Base-by-base conservation (phyloP, 192 early-diverging fungal genomes). In the Backusella tarrabulga region DNA sequence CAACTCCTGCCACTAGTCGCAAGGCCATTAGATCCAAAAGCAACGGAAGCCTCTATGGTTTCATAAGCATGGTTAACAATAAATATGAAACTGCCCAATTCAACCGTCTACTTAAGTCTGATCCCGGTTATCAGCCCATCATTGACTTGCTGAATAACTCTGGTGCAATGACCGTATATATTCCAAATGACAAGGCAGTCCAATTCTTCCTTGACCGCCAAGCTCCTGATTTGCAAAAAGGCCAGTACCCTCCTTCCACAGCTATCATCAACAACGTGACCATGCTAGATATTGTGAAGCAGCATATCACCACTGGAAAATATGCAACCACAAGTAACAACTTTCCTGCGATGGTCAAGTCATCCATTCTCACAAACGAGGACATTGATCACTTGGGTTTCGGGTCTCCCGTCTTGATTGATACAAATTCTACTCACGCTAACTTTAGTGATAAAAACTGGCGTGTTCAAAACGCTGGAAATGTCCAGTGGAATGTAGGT, bases 391-490 rank as follows among this genome's bases (percentile, higher is more conserved):
- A 15, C 21, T 23, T 63, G 5, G 73, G 73, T 34, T 26, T 11
- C 21, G 73, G 73, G 1, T 40, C 34, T n/a, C 73, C 73, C 4
- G n/a, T 74, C 9, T 36, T 74, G n/a, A 56, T 74, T 42, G 34
- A 36, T n/a, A 60, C 35, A 6, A 41, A 74, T 29, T 14, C 23
- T 17, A 66, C 32, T 15, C 35, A 74, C 21, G 0, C 17, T 66
- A 36, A 56, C 34, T 70, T 70, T 38, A 23, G 36, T 23, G 21
- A 70, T 40, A 21, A 26, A 41, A 14, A 11, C 21, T 70, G 68
- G 68, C 56, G 56, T 63, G n/a, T 8, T 12, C 9, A 26, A 12
- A 63, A 63, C 11, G 7, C 56, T 12, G 0, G 3, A 14, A 29
- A 63, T 9, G 29, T 63, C 1, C 56, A 63, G 11, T 63, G 56